Evolutionary conservation across 164 flowering plant species (phyloP), one percentile per base, ranked within the genome.

Genomic region (Stephania yunnanensis): DNA sequence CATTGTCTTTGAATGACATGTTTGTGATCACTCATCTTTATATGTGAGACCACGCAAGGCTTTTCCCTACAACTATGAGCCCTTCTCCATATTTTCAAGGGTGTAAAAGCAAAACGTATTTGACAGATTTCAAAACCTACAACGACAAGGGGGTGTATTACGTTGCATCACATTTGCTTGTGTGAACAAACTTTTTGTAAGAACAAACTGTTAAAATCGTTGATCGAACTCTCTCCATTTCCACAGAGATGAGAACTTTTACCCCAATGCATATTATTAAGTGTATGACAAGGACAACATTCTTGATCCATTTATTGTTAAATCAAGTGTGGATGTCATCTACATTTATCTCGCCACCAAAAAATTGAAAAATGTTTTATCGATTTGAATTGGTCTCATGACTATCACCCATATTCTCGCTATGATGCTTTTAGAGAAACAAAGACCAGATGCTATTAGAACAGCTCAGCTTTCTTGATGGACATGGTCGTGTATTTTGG

Each of bases 401-500:
- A 15, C 13, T 12, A 5, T 58, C 64, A 58, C 64, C 64, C n/a
- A 15, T 58, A 6, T 22, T 36, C n/a, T 68, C n/a, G 44, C 71
- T 30, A 19, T 52, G 36, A 13, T 72, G 17, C 17, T 17, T 20
- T 19, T 58, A 90, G 92, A 78, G 76, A 83, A 73, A 63, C 81
- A 75, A 77, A 77, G 77, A 76, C 73, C 86, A 19, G 88, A 87
- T 80, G 91, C 94, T 77, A 79, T 90, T 63, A 86, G 98, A 77
- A 88, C 86, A 71, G 88, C 87, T 70, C 95, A 52, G 55, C 87
- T 8, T 30, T 86, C 29, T 19, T 83, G 75, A 85, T 78, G 79
- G 12, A 65, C 53, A 78, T 74, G 98, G 97, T 25, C 83, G 68
- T 70, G 84, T 75, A 29, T 89, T 77, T 79, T 92, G 98, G 98